phyloP scores from a whole-genome alignment of 2,329 filamentous ascomycete species.

The Diaporthe sp. region DNA sequence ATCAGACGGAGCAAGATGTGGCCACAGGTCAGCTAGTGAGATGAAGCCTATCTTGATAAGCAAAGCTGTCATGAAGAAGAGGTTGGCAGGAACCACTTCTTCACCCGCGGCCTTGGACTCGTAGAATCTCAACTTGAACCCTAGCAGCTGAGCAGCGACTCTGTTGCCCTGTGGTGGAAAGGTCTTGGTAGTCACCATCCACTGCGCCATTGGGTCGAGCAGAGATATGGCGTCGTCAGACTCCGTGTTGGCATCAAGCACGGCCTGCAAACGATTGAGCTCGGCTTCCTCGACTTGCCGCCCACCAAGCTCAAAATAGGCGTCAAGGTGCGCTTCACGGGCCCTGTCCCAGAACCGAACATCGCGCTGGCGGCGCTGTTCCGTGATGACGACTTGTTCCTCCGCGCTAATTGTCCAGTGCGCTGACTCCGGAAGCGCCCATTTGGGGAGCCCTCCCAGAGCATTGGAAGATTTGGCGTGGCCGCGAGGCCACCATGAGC shows the following conservation, averaged over 20 bases:
- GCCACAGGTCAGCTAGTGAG: conserved; percentile 89
- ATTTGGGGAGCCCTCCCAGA: conserved; percentile 80
- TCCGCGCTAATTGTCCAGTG: conserved; percentile 76
- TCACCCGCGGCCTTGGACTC: conserved; percentile 82
- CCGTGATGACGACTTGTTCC: conserved; percentile 72
- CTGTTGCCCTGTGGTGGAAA: conserved; percentile 88
- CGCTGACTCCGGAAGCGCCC: conserved; percentile 82
- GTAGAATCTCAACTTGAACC: conserved; percentile 98
- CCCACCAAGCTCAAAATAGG: conserved; percentile 91
- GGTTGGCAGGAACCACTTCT: conserved; percentile 89
- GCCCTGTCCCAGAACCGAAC: conserved; percentile 84
- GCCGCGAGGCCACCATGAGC: conserved; percentile 95
- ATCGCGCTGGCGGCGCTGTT: conserved; percentile 77
- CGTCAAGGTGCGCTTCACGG: conserved; percentile 81
- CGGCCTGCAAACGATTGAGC: conserved; percentile 60
- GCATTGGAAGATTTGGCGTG: conserved; percentile 61
- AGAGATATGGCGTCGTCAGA: conserved; percentile 59
- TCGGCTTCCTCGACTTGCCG: conserved; percentile 75
- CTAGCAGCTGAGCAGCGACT: conserved; percentile 92
- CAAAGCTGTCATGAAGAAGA: conserved; percentile 91
- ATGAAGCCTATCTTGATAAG: conserved; percentile 98
- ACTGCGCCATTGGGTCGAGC: conserved; percentile 73
- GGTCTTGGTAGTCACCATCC: conserved; percentile 86
- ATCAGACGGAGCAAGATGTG: conserved; percentile 90
- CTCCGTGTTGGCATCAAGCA: conserved; percentile 55